Percentiles rank a stretch among this genome's conserved stretches.
Evolutionary conservation across 257 asterid genomes (phyloP).

Genomic region (Solanum infundibuliforme): DNA sequence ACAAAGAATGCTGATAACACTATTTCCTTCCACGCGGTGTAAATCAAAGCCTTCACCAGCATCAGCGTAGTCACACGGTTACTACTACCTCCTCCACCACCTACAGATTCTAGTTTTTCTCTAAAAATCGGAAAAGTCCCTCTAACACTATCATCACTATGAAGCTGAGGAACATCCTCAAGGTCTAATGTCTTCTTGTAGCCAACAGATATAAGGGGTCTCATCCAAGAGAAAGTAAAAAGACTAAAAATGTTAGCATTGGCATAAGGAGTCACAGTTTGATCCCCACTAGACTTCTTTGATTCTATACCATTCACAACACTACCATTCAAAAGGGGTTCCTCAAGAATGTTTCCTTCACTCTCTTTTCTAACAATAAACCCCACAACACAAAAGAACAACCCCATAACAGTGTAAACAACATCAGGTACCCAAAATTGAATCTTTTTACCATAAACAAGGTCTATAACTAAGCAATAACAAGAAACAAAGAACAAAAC

Average conservation of each 20-base stretch:
- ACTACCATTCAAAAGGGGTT: slow-evolving; percentile 53
- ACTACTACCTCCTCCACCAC: slow-evolving; percentile 12
- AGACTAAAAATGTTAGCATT: slow-evolving; percentile 45
- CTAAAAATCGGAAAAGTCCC: slow-evolving; percentile 50
- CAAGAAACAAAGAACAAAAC: slow-evolving; percentile 45
- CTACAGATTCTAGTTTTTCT: slow-evolving; percentile 29
- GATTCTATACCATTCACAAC: slow-evolving; percentile 17
- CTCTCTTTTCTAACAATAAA: slow-evolving; percentile 20
- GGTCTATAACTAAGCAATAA: slow-evolving; percentile 51
- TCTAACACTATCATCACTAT: slow-evolving; percentile 34
- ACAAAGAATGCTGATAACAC: slow-evolving; percentile 36
- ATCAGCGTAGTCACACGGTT: slow-evolving; percentile 40
- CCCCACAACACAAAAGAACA: slow-evolving; percentile 42
- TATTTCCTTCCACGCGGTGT: slow-evolving; percentile 43
- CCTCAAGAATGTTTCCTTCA: slow-evolving; percentile 30
- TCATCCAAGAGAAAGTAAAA: slow-evolving; percentile 71
- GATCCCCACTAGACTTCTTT: slow-evolving; percentile 33
- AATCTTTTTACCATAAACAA: slow-evolving; percentile 27
- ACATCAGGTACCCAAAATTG: slow-evolving; percentile 61
- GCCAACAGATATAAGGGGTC: slow-evolving; percentile 57
- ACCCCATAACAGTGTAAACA: slow-evolving; percentile 31
- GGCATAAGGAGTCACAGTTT: slow-evolving; percentile 69
- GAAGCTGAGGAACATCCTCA: slow-evolving; percentile 88
- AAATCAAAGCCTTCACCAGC: slow-evolving; percentile 59
- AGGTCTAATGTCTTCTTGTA: slow-evolving; percentile 58